Conservation (phyloP, 345 rosid species). For the Gossypium turneri region DNA sequence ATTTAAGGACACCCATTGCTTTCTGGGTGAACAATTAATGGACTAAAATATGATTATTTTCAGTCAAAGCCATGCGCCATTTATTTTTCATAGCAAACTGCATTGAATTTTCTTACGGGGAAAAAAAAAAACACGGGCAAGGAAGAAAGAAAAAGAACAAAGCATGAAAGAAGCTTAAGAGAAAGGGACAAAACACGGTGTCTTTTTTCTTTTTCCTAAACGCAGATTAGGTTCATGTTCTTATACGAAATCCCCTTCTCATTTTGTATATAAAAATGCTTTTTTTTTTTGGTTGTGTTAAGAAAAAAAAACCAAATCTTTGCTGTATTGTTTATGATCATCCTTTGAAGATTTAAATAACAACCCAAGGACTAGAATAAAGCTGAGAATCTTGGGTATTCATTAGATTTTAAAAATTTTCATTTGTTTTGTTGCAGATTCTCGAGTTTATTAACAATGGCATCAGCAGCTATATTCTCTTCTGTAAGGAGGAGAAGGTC, state of each 20-base stretch:
- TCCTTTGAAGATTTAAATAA: conserved; percentile 23
- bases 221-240: neutral
- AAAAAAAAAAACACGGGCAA: neutral
- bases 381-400: conserved; percentile 1
- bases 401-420: neutral
- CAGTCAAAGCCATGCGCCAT: conserved; percentile 9
- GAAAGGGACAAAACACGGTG: neutral
- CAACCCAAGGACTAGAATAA: conserved; percentile 10
- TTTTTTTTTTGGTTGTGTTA: too few species aligned
- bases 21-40: neutral
- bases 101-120: conserved; percentile 14
- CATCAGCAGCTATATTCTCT: conserved; percentile 78
- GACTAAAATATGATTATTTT: neutral
- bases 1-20: neutral
- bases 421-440: conserved; percentile 6
- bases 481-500: conserved; percentile 74
- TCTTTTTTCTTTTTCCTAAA: neutral
- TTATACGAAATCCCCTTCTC: too few species aligned
- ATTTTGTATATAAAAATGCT: too few species aligned
- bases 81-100: neutral
- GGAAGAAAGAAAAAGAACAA: neutral
- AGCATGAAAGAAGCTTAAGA: neutral
- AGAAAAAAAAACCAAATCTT: neutral
- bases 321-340: neutral
- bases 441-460: conserved; percentile 38